A percentile compares a stretch with the other conserved stretches of the same genome.
These are phyloP conservation scores for Graphium sp. DNA, from an alignment of 2,329 filamentous ascomycete genomes.

Conservation along the genomic window DNA sequence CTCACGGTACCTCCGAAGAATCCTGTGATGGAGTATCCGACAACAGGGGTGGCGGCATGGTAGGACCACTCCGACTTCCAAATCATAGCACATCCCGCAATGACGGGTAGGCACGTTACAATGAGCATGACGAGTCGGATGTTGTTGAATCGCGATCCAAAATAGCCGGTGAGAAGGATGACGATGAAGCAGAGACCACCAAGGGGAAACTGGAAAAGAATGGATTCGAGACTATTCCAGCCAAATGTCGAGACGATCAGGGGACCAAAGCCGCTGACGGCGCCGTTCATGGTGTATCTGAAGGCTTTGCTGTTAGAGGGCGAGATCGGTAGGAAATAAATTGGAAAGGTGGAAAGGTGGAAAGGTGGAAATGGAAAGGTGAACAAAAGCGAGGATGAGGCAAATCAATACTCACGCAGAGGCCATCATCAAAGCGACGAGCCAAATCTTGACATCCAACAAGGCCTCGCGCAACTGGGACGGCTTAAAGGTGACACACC, in stretches of 20 bases:
- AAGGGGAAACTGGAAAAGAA: constrained; percentile 60
- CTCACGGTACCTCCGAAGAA: constrained; percentile 58
- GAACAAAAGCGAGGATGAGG: neutral
- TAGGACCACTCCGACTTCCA: constrained; percentile 52
- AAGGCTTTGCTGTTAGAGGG: neutral
- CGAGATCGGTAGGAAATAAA: constrained; percentile 10
- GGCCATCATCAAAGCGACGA: constrained; percentile 51
- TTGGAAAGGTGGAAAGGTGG: neutral
- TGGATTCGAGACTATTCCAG: constrained; percentile 43
- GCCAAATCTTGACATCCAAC: constrained; percentile 44
- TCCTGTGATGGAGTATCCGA: constrained; percentile 56
- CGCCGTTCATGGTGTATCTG: constrained; percentile 55
- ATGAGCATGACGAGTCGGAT: constrained; percentile 49
- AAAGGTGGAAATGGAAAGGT: neutral
- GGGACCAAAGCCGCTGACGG: constrained; percentile 53
- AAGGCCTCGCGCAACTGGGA: constrained; percentile 40
- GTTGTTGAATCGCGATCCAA: constrained; percentile 42
- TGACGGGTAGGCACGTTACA: constrained; percentile 53
- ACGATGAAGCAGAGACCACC: constrained; percentile 50
- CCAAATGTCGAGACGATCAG: constrained; percentile 59
- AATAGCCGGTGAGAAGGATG: constrained; percentile 49
- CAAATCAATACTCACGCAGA: constrained; percentile 21
- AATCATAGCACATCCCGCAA: constrained; percentile 58
- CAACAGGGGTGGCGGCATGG: constrained; percentile 47
- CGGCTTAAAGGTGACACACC: constrained; percentile 42